Conservation (phyloP, 2,329 filamentous ascomycete species). For the Neocatenulostroma microsporum region DNA sequence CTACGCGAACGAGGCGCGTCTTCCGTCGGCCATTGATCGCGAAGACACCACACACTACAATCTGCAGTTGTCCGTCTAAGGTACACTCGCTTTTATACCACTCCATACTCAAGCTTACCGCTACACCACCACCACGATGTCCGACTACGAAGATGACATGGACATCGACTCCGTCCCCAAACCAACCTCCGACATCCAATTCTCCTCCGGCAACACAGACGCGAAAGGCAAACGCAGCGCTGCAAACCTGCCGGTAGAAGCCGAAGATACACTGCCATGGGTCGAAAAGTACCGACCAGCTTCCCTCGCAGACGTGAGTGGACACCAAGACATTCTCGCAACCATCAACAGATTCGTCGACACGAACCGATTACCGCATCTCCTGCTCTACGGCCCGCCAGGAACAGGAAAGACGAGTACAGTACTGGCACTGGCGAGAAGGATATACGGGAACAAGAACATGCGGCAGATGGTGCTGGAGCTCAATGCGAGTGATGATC, state of each 20-base stretch:
- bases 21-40: no score
- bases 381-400: constrained; percentile 91
- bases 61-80: no score
- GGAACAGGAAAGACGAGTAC: constrained; percentile 98
- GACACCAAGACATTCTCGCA: constrained; percentile 92
- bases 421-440: constrained; percentile 80
- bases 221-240: constrained; percentile 84
- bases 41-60: no score
- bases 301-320: constrained; percentile 84
- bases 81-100: no score
- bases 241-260: constrained; percentile 87
- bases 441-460: constrained; percentile 86
- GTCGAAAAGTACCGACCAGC: constrained; percentile 95
- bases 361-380: constrained; percentile 84
- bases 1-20: no score
- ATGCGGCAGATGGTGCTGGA: constrained; percentile 98
- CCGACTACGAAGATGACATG: constrained; percentile 53
- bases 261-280: constrained; percentile 92
- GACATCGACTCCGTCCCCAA: constrained; percentile 57
- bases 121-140: constrained; percentile 34
- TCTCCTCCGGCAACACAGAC: constrained; percentile 63
- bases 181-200: constrained; percentile 46
- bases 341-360: constrained; percentile 98
- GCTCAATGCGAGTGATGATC: constrained; percentile 92
- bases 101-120: no score